These are phyloP conservation scores for Draba incana DNA, from an alignment of 345 rosid genomes.

Conservation along the genomic window DNA sequence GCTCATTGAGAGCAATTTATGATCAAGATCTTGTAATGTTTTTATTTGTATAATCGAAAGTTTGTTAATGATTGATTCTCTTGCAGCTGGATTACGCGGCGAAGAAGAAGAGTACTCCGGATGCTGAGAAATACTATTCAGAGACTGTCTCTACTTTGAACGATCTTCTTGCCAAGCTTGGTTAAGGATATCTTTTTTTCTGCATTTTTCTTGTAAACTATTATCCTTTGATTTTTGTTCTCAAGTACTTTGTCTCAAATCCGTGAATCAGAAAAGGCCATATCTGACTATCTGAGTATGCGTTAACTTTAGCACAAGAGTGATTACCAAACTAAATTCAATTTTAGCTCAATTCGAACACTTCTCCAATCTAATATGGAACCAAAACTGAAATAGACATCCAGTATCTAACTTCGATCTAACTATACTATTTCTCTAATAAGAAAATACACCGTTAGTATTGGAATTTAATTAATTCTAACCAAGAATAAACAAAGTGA, in stretches of 20 bases:
- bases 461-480: too few relatives aligned
- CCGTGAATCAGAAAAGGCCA: slow-evolving; percentile 3
- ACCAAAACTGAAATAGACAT: too few relatives aligned
- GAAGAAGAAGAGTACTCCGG: slow-evolving; percentile 73
- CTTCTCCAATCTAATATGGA: too few relatives aligned
- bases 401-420: too few relatives aligned
- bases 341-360: neutral
- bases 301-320: neutral
- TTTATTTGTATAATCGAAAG: neutral
- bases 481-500: too few relatives aligned
- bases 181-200: slow-evolving; percentile 46
- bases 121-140: slow-evolving; percentile 87
- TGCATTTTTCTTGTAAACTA: slow-evolving; percentile 31
- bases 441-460: too few relatives aligned
- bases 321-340: neutral
- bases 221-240: slow-evolving; percentile 29
- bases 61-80: slow-evolving; percentile 20
- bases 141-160: slow-evolving; percentile 74
- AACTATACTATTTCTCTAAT: too few relatives aligned
- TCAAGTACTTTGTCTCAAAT: slow-evolving; percentile 22
- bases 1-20: neutral
- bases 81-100: slow-evolving; percentile 88
- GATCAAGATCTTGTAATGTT: neutral
- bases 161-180: slow-evolving; percentile 87
- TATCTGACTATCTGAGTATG: slow-evolving; percentile 3